Evolutionary conservation across 768 basidiomycete genomes (phyloP).

Genomic region (Guyanaporus albipodus): DNA sequence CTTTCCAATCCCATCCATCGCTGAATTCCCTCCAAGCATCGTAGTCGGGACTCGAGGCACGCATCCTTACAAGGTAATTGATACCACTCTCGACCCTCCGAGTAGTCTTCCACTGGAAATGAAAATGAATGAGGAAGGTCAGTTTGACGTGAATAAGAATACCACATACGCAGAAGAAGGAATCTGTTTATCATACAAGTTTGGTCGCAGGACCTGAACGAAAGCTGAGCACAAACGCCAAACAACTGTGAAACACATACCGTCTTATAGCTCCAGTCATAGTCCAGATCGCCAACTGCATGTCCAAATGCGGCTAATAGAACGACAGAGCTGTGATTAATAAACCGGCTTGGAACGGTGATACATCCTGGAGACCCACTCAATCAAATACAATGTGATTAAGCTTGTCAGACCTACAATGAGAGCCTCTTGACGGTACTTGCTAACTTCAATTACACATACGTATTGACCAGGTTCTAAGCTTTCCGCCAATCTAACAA

Average conservation of each 20-base stretch:
- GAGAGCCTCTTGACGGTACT: slow-evolving; percentile 5
- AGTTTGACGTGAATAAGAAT: background rate
- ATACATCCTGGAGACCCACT: slow-evolving; percentile 7
- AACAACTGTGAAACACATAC: background rate
- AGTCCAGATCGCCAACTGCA: slow-evolving; percentile 2
- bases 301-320: slow-evolving; percentile 5
- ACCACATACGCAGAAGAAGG: slow-evolving; percentile 4
- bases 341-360: background rate
- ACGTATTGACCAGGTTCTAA: slow-evolving; percentile 11
- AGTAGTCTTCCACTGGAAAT: slow-evolving; percentile 20
- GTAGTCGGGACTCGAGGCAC: slow-evolving; percentile 18
- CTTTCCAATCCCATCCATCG: slow-evolving; percentile 14
- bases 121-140: background rate
- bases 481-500: slow-evolving; percentile 11
- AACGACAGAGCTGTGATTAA: background rate
- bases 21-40: slow-evolving; percentile 18
- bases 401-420: slow-evolving; percentile 12
- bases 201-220: slow-evolving; percentile 12
- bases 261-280: slow-evolving; percentile 16
- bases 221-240: background rate
- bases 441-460: slow-evolving; percentile 19
- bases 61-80: slow-evolving; percentile 19
- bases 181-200: slow-evolving; percentile 1
- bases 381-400: background rate
- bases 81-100: slow-evolving; percentile 21